Evolutionary conservation across 495 filamentous ascomycete genomes (phyloP).

Genomic region (Xylaria curta): DNA sequence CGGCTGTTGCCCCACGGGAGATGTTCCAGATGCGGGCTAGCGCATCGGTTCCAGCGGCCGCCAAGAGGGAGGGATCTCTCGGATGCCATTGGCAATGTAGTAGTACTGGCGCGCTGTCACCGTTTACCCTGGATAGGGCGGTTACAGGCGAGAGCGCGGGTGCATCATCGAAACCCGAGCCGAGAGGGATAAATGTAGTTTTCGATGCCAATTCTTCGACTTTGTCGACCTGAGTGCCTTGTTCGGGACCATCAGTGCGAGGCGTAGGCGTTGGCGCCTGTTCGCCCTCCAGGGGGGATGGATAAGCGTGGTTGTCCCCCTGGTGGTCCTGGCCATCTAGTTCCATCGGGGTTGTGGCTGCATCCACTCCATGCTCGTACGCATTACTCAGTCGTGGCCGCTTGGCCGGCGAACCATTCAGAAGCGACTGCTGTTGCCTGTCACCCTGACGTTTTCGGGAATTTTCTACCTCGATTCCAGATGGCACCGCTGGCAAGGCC

Average conservation of each 20-base stretch:
- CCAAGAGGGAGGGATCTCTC: slow-evolving; percentile 72
- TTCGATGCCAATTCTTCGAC: slow-evolving; percentile 65
- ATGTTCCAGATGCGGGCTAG: slow-evolving; percentile 83
- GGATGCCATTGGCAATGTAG: slow-evolving; percentile 80
- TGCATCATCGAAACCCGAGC: slow-evolving; percentile 56
- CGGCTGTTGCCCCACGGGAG: slow-evolving; percentile 57
- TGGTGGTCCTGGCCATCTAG: slow-evolving; percentile 55
- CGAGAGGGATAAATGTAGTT: slow-evolving; percentile 68
- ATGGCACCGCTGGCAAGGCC: slow-evolving; percentile 22
- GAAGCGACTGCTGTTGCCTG: slow-evolving; percentile 47
- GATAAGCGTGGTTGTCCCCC: slow-evolving; percentile 59
- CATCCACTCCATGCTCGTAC: slow-evolving; percentile 67
- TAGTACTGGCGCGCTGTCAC: slow-evolving; percentile 60
- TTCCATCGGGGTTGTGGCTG: slow-evolving; percentile 66
- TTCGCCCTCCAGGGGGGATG: slow-evolving; percentile 61
- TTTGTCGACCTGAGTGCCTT: slow-evolving; percentile 76
- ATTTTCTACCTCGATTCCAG: slow-evolving; percentile 52
- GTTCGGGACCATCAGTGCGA: slow-evolving; percentile 68
- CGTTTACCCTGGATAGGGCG: slow-evolving; percentile 43
- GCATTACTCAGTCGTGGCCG: slow-evolving; percentile 64
- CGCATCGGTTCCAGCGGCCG: slow-evolving; percentile 74
- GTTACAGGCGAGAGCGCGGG: slow-evolving; percentile 39
- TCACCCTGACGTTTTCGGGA: slow-evolving; percentile 58
- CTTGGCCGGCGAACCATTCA: slow-evolving; percentile 61
- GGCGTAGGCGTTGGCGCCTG: slow-evolving; percentile 61